Percentiles rank a stretch among this genome's conserved stretches.
Conservation (phyloP, 1,139 yeast species). For the Tardiomyces blankii region DNA sequence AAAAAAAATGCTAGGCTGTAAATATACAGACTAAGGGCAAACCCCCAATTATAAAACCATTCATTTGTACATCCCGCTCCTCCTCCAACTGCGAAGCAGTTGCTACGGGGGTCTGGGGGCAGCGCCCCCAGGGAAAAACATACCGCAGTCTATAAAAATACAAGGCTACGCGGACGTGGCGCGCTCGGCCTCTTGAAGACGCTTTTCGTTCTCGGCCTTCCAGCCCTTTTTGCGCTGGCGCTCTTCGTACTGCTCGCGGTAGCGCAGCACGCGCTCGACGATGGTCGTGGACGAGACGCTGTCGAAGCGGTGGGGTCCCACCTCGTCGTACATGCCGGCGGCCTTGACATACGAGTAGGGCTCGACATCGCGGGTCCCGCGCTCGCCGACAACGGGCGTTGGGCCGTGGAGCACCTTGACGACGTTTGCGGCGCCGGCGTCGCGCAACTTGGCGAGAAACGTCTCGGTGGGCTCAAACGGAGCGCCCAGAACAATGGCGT, state of each 20-base stretch:
- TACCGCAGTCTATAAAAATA: no score
- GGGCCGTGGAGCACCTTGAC: slow-evolving; percentile 53
- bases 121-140: no score
- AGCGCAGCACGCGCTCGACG: slow-evolving; percentile 54
- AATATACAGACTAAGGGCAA: no score
- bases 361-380: slow-evolving; percentile 19
- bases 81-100: no score
- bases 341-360: slow-evolving; percentile 34
- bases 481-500: slow-evolving; percentile 60
- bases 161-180: no score
- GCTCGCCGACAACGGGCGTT: slow-evolving; percentile 26
- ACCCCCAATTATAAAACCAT: no score
- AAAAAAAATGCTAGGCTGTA: no score
- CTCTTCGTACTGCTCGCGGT: slow-evolving; percentile 61
- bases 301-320: slow-evolving; percentile 48
- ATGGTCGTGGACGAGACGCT: slow-evolving; percentile 53
- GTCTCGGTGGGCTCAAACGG: slow-evolving; percentile 41
- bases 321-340: slow-evolving; percentile 31
- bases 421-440: slow-evolving; percentile 29
- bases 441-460: slow-evolving; percentile 27
- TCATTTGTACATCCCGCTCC: no score
- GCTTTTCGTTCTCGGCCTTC: slow-evolving; percentile 39
- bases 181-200: slow-evolving; percentile 17
- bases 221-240: slow-evolving; percentile 72
- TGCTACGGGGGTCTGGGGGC: no score